Evolutionary conservation across 331 rosid genomes (phyloP).

Genomic region (Cucumis variabilis): DNA sequence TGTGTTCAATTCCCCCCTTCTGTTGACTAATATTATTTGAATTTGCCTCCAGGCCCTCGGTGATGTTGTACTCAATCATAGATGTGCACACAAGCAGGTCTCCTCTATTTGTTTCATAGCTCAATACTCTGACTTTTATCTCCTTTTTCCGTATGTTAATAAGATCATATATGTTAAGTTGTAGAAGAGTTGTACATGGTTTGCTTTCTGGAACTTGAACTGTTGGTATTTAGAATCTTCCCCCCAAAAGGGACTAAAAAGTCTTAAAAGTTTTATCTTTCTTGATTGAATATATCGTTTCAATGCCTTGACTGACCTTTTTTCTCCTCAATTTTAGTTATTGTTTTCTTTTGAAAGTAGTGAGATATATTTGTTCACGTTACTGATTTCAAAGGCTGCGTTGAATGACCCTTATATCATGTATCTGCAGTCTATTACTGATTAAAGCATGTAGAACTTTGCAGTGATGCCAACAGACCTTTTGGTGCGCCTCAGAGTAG

Average conservation of each 20-base stretch:
- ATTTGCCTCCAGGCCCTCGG: conserved; percentile 63
- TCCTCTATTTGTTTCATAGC: not conserved
- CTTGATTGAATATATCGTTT: not conserved
- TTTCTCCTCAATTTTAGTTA: not conserved
- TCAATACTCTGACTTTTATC: not conserved
- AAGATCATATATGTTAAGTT: not conserved
- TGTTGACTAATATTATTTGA: not conserved
- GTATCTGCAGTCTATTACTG: not conserved
- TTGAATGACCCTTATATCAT: not conserved
- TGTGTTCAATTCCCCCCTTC: not conserved
- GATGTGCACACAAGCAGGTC: conserved; percentile 83
- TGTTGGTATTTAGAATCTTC: not conserved
- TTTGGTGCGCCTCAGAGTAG: conserved; percentile 19
- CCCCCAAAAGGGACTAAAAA: too few relatives aligned
- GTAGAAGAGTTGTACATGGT: not conserved
- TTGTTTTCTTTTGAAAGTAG: not conserved
- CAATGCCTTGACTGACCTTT: not conserved
- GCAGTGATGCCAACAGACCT: not conserved
- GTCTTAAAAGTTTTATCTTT: not conserved
- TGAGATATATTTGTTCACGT: not conserved
- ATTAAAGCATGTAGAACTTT: conserved; percentile 3
- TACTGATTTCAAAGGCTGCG: not conserved
- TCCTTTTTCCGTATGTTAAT: not conserved
- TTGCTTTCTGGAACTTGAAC: not conserved
- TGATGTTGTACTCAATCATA: conserved; percentile 84